These are phyloP conservation scores for Pichia sorboxylosa DNA, from an alignment of 1,139 yeast genomes.

Conservation along the genomic window DNA sequence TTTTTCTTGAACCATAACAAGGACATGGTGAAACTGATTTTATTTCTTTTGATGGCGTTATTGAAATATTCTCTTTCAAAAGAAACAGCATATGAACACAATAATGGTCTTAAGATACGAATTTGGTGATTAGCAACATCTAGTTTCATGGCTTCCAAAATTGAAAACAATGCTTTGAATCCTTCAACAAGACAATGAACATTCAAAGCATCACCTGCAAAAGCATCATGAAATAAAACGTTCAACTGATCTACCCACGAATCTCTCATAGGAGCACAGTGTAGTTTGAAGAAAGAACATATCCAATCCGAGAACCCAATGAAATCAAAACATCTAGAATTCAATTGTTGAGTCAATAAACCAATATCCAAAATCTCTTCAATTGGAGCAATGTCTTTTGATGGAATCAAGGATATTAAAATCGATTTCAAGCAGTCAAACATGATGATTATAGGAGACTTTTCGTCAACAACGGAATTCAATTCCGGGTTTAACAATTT, in stretches of 20 bases:
- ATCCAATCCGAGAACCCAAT: constrained; percentile 61
- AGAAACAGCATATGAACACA: constrained; percentile 83
- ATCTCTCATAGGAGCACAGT: constrained; percentile 95
- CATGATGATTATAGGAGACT: constrained; percentile 39
- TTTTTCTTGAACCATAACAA: constrained; percentile 57
- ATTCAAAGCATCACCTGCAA: constrained; percentile 23
- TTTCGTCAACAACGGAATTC: constrained; percentile 21
- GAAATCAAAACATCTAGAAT: constrained; percentile 59
- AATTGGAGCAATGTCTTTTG: constrained; percentile 60
- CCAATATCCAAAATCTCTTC: constrained; percentile 71
- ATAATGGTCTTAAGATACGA: constrained; percentile 69
- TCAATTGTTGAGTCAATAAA: constrained; percentile 62
- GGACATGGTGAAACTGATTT: constrained; percentile 55
- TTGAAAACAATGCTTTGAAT: constrained; percentile 65
- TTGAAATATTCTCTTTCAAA: constrained; percentile 82
- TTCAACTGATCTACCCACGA: constrained; percentile 82
- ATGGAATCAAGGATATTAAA: constrained; percentile 61
- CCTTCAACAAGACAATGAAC: constrained; percentile 48
- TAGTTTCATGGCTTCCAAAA: constrained; percentile 89
- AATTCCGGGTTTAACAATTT: constrained; percentile 3
- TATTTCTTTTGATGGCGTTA: constrained; percentile 55
- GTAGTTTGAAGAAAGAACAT: constrained; percentile 59
- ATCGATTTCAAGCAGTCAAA: constrained; percentile 73
- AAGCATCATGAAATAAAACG: constrained; percentile 50
- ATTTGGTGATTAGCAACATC: constrained; percentile 95